Base-by-base conservation (phyloP, 169 alveolate genomes). In the Cystoisospora suis region DNA sequence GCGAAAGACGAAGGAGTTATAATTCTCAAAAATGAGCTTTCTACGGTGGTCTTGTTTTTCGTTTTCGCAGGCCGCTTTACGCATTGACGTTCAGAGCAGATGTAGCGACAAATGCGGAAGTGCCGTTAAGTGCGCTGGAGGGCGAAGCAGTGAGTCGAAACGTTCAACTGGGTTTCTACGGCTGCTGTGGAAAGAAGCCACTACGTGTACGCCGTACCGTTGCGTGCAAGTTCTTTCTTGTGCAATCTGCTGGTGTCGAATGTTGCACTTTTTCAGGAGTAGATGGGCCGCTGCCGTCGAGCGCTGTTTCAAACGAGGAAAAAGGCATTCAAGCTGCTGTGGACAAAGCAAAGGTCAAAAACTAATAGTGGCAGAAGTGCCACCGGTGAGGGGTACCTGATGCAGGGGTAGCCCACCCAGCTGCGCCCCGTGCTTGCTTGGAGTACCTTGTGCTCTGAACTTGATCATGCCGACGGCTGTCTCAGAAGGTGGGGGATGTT, bases 141-240 rank as follows among this genome's bases (percentile, higher is more conserved):
- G 77, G 9, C 77, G 77, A 65, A 65, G 77, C 77, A 65, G 77
- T 65, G 34, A 65, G 77, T 58, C 77, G n/a, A n/a, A n/a, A n/a
- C n/a, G n/a, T n/a, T n/a, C n/a, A n/a, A n/a, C n/a, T n/a, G n/a
- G 23, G 15, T 58, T 27, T 2, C 2, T 58, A 36, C 15, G 3
- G 3, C 6, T 4, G 12, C 29, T 2, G 23, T 27, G 40, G 12
- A 29, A 27, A 1, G 72, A 58, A 58, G 29, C 72, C 40, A 9
- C 72, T 27, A 36, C 40, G 29, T 29, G 72, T 27, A 36, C 29
- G 5, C 12, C 72, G 72, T 29, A 58, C 23, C 72, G n/a, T 58
- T n/a, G n/a, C n/a, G n/a, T n/a, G n/a, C n/a, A n/a, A n/a, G n/a
- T n/a, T n/a, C n/a, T n/a, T n/a, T n/a, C n/a, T n/a, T n/a, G n/a